Percentiles rank a stretch among this genome's conserved stretches.
Evolutionary conservation across 441 rosid species (phyloP).

Genomic region (Mallotus repandus): DNA sequence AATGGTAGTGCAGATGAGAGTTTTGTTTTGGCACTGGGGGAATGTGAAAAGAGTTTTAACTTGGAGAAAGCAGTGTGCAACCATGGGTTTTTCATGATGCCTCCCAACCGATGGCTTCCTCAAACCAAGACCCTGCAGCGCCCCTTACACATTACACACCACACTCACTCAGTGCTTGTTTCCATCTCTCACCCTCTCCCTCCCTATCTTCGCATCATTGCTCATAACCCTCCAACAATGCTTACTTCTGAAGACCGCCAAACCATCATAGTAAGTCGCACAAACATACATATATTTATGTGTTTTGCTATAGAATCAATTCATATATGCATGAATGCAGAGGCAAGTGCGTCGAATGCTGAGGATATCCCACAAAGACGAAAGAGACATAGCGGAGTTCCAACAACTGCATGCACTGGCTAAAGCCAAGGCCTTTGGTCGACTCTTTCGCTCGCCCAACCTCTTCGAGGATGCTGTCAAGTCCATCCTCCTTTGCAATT

Average conservation of each 20-base stretch:
- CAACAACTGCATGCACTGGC: constrained; percentile 40
- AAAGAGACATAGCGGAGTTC: constrained; percentile 34
- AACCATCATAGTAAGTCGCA: constrained; percentile 12
- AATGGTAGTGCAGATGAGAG: no score
- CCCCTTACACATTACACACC: constrained; percentile 34
- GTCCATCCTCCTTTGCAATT: constrained; percentile 51
- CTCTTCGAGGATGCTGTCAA: constrained; percentile 67
- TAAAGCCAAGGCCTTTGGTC: constrained; percentile 34
- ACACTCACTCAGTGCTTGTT: constrained; percentile 24
- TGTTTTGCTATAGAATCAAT: no score
- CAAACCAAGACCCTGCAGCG: constrained; percentile 38
- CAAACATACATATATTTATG: no score
- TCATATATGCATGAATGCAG: not conserved
- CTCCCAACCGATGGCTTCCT: constrained; percentile 49
- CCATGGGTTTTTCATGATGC: constrained; percentile 71
- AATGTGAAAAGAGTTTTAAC: constrained; percentile 16
- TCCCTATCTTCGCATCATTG: constrained; percentile 26
- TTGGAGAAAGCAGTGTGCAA: constrained; percentile 56
- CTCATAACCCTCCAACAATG: not conserved
- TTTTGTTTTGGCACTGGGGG: no score
- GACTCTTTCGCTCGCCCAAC: constrained; percentile 55
- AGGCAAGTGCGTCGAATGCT: constrained; percentile 55
- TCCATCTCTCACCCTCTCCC: constrained; percentile 36
- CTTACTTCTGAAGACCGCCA: constrained; percentile 11
- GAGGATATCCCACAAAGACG: constrained; percentile 39